These are phyloP conservation scores for Podila epigama DNA, from an alignment of 192 early-diverging fungal genomes.

Conservation along the genomic window DNA sequence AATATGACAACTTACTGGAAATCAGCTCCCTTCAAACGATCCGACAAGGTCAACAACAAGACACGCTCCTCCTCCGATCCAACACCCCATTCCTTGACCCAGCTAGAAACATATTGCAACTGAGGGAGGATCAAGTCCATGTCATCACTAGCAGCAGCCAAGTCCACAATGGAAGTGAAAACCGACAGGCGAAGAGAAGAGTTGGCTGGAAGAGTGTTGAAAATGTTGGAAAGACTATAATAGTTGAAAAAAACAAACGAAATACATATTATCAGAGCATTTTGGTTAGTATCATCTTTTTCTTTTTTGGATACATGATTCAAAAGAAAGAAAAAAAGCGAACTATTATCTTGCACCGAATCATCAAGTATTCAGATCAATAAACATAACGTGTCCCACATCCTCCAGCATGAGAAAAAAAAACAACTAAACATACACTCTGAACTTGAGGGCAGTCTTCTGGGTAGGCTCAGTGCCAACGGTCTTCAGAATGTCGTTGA, in stretches of 20 bases:
- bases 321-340: too few species aligned
- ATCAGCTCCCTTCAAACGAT: conserved; percentile 66
- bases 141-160: conserved; percentile 75
- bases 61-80: conserved; percentile 60
- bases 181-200: conserved; percentile 67
- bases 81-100: conserved; percentile 76
- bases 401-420: background rate
- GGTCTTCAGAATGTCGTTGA: conserved; percentile 56
- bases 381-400: conserved; percentile 28
- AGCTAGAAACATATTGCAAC: conserved; percentile 67
- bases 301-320: too few species aligned
- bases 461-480: conserved; percentile 58
- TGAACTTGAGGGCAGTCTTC: conserved; percentile 65
- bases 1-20: conserved; percentile 59
- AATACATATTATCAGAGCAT: background rate
- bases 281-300: too few species aligned
- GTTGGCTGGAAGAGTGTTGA: conserved; percentile 74
- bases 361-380: background rate
- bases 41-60: conserved; percentile 68
- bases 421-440: conserved; percentile 56
- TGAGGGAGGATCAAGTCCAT: conserved; percentile 71
- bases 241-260: background rate
- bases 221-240: conserved; percentile 79
- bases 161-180: conserved; percentile 77
- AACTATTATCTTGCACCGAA: background rate